Evolutionary conservation across 78 protist species (phyloP).

Genomic region (Dictyostelium firmibasis): DNA sequence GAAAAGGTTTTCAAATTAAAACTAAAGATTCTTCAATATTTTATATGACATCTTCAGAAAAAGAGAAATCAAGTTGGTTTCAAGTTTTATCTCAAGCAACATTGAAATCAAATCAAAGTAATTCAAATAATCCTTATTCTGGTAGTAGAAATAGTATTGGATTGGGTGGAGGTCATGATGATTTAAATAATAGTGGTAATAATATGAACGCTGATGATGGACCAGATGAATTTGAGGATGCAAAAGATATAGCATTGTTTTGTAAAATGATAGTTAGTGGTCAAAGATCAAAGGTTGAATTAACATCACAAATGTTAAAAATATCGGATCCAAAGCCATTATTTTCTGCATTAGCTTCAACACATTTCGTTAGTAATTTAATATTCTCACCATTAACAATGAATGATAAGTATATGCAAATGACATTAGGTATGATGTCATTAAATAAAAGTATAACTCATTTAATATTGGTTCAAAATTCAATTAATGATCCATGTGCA

Average conservation of each 20-base stretch:
- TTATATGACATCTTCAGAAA: constrained; percentile 58
- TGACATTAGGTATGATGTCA: constrained; percentile 9
- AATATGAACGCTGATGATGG: background rate
- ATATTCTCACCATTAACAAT: constrained; percentile 24
- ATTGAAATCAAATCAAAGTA: background rate
- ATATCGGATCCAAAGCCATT: constrained; percentile 33
- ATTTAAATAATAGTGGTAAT: background rate
- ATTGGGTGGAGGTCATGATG: background rate
- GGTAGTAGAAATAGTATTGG: constrained; percentile 2
- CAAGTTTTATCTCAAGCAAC: constrained; percentile 44
- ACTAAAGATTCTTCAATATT: constrained; percentile 43
- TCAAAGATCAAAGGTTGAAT: constrained; percentile 29
- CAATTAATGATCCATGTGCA: constrained; percentile 12
- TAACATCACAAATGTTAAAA: constrained; percentile 10
- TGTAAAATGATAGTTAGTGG: constrained; percentile 20
- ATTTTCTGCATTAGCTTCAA: constrained; percentile 29
- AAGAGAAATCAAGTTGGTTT: constrained; percentile 55
- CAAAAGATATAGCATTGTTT: constrained; percentile 29
- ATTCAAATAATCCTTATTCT: background rate
- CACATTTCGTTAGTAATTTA: constrained; percentile 13
- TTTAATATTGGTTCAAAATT: constrained; percentile 17
- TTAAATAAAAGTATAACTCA: constrained; percentile 20
- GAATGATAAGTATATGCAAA: constrained; percentile 50
- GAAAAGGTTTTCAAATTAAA: constrained; percentile 75
- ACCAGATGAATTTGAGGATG: constrained; percentile 16